Evolutionary conservation across 176 grass and related monocot genomes (phyloP).

Genomic region (Triticum monococcum): DNA sequence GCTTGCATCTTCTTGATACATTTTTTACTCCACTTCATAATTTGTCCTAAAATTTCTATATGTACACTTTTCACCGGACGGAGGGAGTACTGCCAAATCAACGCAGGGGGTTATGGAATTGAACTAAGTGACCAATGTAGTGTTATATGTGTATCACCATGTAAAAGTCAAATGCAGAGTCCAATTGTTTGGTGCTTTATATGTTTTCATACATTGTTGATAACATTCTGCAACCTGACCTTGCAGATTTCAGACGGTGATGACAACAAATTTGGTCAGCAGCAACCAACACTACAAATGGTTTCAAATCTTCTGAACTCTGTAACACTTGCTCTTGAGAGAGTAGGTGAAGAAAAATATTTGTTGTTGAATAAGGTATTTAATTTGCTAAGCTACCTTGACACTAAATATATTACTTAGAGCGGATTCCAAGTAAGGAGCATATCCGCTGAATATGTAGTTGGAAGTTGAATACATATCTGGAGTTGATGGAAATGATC

Average conservation of each 20-base stretch:
- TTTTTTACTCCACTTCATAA: too few species aligned
- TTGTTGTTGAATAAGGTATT: constrained; percentile 94
- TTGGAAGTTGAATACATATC: background rate
- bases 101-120: background rate
- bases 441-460: background rate
- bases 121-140: background rate
- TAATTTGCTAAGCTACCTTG: background rate
- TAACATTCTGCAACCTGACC: constrained; percentile 23
- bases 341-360: constrained; percentile 87
- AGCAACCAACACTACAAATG: constrained; percentile 72
- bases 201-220: background rate
- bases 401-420: constrained; percentile 19
- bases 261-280: constrained; percentile 35
- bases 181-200: constrained; percentile 5
- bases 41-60: too few species aligned
- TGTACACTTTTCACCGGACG: too few species aligned
- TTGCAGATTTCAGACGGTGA: constrained; percentile 45
- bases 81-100: background rate
- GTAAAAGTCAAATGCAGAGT: background rate
- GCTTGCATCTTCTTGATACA: too few species aligned
- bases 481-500: constrained; percentile 4
- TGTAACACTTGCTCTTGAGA: constrained; percentile 60
- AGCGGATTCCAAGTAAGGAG: background rate
- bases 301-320: constrained; percentile 76
- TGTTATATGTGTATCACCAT: background rate